Evolutionary conservation across 257 asterid species (phyloP), one percentile per base, ranked within the genome.

Genomic region (Nicotiana otophora): DNA sequence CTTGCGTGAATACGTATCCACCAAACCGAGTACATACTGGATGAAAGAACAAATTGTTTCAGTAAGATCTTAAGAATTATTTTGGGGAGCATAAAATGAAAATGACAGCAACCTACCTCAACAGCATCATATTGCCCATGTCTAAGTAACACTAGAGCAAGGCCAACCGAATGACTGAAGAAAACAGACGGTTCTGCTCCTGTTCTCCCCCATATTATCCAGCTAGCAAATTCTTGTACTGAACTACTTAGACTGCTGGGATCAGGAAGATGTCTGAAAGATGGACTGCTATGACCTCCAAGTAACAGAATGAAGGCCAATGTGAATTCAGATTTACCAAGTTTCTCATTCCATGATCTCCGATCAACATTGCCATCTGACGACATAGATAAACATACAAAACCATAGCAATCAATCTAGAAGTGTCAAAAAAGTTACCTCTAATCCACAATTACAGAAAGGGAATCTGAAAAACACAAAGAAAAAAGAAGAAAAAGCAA

Each of bases 171-270:
- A 84, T 96, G 95, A 88, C 92, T 88, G 87, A 96, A 92, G 89
- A 93, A 96, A 63, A 83, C 91, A 83, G 97, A 92, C 78, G 97
- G 91, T 85, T 91, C 96, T 86, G 90, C 90, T 77, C 93, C 94
- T 62, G 87, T 89, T 84, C 90, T 88, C 85, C 98, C 99, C 90
- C 94, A 91, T 55, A 92, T 89, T 81, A 94, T 89, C 99, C 99
- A 96, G 93, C 99, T 94, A 62, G 90, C 83, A 83, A 96, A 91
- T 86, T 92, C 98, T 82, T 87, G 88, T 72, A 95, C 95, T 67
- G 89, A 88, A 86, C 85, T 82, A 84, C 89, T 86, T 83, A 94
- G 87, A 87, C 86, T 85, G 85, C 82, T 87, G 80, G 96, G 93
- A 88, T 88, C 90, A 67, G 93, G 91, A 77, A 92, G 89, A 46